Percentiles rank a stretch among this genome's conserved stretches.
phyloP scores from a whole-genome alignment of 1,284 basidiomycete genomes.

The Cutaneotrichosporon sp. region DNA sequence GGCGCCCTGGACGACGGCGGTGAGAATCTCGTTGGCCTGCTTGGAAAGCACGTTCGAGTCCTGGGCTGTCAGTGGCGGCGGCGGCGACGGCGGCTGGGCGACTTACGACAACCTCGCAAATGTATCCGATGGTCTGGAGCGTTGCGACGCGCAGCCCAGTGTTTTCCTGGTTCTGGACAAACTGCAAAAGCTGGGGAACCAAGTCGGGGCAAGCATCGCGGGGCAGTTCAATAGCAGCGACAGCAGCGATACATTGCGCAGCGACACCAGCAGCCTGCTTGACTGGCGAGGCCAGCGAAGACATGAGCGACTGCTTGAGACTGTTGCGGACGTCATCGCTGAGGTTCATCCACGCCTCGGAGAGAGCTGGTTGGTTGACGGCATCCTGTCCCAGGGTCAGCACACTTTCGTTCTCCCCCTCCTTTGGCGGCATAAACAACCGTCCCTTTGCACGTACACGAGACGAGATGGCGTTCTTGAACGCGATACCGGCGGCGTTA shows the following conservation, averaged over 20 bases:
- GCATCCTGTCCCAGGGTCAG: slow-evolving; percentile 58
- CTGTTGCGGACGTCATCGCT: slow-evolving; percentile 64
- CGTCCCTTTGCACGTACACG: slow-evolving; percentile 62
- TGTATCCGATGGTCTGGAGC: slow-evolving; percentile 91
- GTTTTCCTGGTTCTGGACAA: slow-evolving; percentile 74
- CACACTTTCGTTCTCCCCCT: not conserved
- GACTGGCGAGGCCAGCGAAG: slow-evolving; percentile 69
- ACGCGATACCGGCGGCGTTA: slow-evolving; percentile 88
- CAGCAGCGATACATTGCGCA: slow-evolving; percentile 88
- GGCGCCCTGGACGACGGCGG: slow-evolving; percentile 96
- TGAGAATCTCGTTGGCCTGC: slow-evolving; percentile 95
- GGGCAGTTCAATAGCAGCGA: slow-evolving; percentile 89
- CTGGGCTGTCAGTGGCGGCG: slow-evolving; percentile 91
- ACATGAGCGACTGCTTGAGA: slow-evolving; percentile 83
- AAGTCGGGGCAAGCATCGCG: slow-evolving; percentile 82
- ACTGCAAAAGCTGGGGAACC: slow-evolving; percentile 79
- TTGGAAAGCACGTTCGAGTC: slow-evolving; percentile 59
- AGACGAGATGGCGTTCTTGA: slow-evolving; percentile 93
- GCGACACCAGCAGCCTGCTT: slow-evolving; percentile 77
- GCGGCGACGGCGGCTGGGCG: not conserved
- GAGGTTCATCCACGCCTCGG: slow-evolving; percentile 74
- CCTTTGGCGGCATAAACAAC: not conserved
- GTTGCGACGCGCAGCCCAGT: slow-evolving; percentile 78
- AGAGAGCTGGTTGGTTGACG: slow-evolving; percentile 67
- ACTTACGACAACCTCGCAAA: slow-evolving; percentile 90